Base-by-base conservation (phyloP, 2,329 filamentous ascomycete species). In the Hypoxylon sp. region DNA sequence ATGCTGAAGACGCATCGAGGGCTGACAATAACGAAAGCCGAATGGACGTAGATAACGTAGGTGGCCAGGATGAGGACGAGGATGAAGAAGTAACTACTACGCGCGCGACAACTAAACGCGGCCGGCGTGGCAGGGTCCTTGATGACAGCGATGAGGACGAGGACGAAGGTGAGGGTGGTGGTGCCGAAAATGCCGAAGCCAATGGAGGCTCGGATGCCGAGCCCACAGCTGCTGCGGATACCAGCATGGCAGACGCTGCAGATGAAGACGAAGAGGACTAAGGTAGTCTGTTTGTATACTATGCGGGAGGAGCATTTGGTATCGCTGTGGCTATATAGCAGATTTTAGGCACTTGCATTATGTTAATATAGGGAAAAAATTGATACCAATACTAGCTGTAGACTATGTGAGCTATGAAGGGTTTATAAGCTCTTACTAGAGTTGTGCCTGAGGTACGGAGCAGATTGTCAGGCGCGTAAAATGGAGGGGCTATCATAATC, bases 91-190 rank as follows among this genome's bases (percentile, higher is more conserved):
- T 81, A 23, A 77, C 79, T 57, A 75, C 74, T 49, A 73, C 70
- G 62, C 81, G 81, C 57, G 79, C 80, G 67, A 79, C 80, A 72
- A 75, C 76, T 59, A 86, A 84, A 77, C 81, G 85, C 59, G 78
- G 81, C 17, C 80, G 86, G 36, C 80, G 86, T 46, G 85, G 84
- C 19, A 80, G 85, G 36, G 83, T 88, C 28, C 76, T 88, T 57
- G 80, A 82, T 41, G 85, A 87, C 58, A 86, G 84, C 55, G 86
- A 88, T 52, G 86, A 87, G 52, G 85, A 85, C 5, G 84, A 86
- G 3, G 82, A 82, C 19, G 80, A 77, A 17, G 80, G 77, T 1
- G 79, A 76, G 25, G 79, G 65, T n/a, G 70, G 65, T 21, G 69
- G 49, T n/a, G 63, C 63, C 25, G 69, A 67, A 2, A 57, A 69